Percentiles rank a stretch among this genome's conserved stretches.
Conservation (phyloP, 2,329 filamentous ascomycete species). For the Aspergillus texensis region DNA sequence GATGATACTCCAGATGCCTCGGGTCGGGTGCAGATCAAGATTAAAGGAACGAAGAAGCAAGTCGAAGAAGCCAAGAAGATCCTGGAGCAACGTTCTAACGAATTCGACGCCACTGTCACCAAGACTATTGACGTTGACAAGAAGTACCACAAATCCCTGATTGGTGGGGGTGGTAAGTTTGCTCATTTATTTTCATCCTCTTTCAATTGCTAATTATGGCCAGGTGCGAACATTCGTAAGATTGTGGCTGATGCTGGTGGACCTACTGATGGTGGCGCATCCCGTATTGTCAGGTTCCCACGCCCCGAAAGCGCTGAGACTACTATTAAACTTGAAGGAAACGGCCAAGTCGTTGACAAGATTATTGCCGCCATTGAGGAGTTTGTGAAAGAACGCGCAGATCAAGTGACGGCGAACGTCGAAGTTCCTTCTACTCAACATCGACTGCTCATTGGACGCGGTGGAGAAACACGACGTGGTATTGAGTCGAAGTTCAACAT, state of each 20-base stretch:
- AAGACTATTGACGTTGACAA: conserved; percentile 88
- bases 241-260: conserved; percentile 89
- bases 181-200: conserved; percentile 10
- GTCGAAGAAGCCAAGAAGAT: conserved; percentile 91
- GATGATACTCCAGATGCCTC: conserved; percentile 68
- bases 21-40: conserved; percentile 78
- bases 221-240: conserved; percentile 80
- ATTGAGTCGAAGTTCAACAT: conserved; percentile 87
- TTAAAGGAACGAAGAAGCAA: conserved; percentile 89
- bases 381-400: conserved; percentile 81
- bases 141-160: conserved; percentile 84
- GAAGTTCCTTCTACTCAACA: conserved; percentile 92
- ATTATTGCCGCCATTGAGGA: conserved; percentile 80
- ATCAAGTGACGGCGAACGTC: conserved; percentile 74
- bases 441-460: conserved; percentile 84
- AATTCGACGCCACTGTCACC: conserved; percentile 87
- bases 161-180: conserved; percentile 80
- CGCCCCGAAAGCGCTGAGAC: conserved; percentile 82
- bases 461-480: conserved; percentile 81
- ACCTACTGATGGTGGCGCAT: conserved; percentile 80
- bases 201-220: conserved; percentile 10
- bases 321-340: conserved; percentile 85
- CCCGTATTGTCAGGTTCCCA: conserved; percentile 92
- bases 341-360: conserved; percentile 80
- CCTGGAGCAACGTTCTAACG: conserved; percentile 79